Evolutionary conservation across 768 basidiomycete species (phyloP), one percentile per base, ranked within the genome.

Genomic region (Phlebiopsis gigantea): DNA sequence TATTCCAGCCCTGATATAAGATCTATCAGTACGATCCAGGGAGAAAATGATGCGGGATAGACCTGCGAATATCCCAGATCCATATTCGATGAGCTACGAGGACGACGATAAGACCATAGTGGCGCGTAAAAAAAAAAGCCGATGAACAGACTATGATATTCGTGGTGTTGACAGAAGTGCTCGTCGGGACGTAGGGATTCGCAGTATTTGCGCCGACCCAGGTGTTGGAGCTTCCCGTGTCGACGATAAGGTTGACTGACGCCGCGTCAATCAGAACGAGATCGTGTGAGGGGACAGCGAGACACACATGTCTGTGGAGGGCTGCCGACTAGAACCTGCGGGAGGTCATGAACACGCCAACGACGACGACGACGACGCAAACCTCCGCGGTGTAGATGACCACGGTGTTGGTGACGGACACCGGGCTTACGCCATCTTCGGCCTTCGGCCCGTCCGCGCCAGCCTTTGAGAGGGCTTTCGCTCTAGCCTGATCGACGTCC

Each of bases 401-500:
- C 10, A 42, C 53, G 19, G 22, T 44, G 28, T 54, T 54, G 3
- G 53, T 54, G 14, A 45, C 43, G n/a, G 53, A 42, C 28, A 54
- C 51, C 2, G 47, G 28, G n/a, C 17, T 43, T 5, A n/a, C 24
- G 31, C 31, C 29, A 9, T 15, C 7, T 2, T 17, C 12, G 14
- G 19, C 29, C 47, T 30, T 17, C 10, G 14, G 10, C 26, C 47
- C 22, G 14, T 47, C 17, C 4, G 28, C 17, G 5, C n/a, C 47
- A 1, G 28, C 43, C 28, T 39, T 70, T 47, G 72, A 73, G 46
- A 86, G 60, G 25, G 72, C 69, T 57, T 72, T 63, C 14, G 78
- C 79, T 57, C 84, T 77, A 26, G 73, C 71, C 57, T 77, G 74
- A 63, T 86, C 84, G 56, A 73, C 74, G 39, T 72, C 66, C 22